Evolutionary conservation across 140 eudicot genomes (phyloP).

Genomic region (Anethum foeniculum): DNA sequence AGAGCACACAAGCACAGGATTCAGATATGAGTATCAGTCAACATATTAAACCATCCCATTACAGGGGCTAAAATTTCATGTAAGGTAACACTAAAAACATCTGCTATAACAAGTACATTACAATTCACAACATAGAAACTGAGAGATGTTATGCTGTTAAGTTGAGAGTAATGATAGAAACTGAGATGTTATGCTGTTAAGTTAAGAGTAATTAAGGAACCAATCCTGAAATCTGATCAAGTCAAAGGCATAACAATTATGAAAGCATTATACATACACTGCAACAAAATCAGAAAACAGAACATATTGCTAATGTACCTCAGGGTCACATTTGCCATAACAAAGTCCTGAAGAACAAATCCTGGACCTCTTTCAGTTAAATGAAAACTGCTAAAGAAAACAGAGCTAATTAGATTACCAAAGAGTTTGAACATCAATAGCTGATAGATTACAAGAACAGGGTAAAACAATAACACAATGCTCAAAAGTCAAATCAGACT

Average conservation of each 20-base stretch:
- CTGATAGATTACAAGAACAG: not conserved
- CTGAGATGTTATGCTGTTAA: too few species aligned
- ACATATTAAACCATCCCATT: not conserved
- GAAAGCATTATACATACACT: not conserved
- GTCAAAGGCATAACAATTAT: not conserved
- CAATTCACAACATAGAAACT: not conserved
- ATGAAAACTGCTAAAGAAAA: not conserved
- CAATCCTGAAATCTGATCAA: not conserved
- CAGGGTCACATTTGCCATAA: not conserved
- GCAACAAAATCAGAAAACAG: not conserved
- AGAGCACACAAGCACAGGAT: not conserved
- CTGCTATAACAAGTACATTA: not conserved
- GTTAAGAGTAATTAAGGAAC: not conserved
- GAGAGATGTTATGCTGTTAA: not conserved
- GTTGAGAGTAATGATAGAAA: not conserved
- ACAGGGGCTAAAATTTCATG: too few species aligned
- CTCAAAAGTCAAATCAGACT: not conserved
- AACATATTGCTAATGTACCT: not conserved
- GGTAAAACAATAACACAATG: not conserved
- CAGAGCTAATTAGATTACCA: not conserved
- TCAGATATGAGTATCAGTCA: not conserved
- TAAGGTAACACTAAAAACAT: not conserved
- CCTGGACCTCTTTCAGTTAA: not conserved
- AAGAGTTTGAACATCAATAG: not conserved
- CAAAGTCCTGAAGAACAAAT: not conserved